A percentile compares a stretch with the other conserved stretches of the same genome.
These are phyloP conservation scores for Angophora floribunda DNA, from an alignment of 345 rosid species.

Conservation along the genomic window DNA sequence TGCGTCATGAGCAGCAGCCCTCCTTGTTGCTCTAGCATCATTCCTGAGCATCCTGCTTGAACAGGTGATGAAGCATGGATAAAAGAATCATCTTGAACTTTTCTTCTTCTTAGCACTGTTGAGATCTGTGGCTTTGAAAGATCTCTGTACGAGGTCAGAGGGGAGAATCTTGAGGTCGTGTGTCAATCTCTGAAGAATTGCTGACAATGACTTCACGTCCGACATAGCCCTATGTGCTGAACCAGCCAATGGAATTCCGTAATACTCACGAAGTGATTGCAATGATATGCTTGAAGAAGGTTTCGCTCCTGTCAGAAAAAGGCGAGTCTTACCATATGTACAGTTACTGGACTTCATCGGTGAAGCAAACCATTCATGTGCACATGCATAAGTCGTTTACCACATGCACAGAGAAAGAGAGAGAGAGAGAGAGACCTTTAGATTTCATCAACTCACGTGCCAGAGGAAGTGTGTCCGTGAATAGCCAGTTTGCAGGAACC, in stretches of 20 bases:
- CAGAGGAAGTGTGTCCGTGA: slow-evolving; percentile 59
- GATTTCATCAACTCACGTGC: slow-evolving; percentile 56
- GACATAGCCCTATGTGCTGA: slow-evolving; percentile 86
- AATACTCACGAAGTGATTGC: slow-evolving; percentile 37
- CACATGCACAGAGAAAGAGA: not conserved
- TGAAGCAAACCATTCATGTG: not conserved
- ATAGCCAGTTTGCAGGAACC: slow-evolving; percentile 64
- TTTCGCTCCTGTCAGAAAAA: slow-evolving; percentile 18
- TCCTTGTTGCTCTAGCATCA: not conserved
- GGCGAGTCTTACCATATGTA: not conserved
- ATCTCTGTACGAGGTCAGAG: slow-evolving; percentile 33
- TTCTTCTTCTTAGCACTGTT: slow-evolving; percentile 28
- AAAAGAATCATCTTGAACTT: slow-evolving; percentile 7
- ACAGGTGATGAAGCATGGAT: not conserved
- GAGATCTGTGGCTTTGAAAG: slow-evolving; percentile 34
- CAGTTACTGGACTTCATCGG: not conserved
- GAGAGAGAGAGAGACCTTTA: slow-evolving; percentile 24
- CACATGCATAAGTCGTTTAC: not conserved
- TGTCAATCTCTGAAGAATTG: slow-evolving; percentile 60
- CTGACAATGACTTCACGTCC: slow-evolving; percentile 52
- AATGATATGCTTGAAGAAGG: slow-evolving; percentile 22
- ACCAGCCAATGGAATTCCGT: slow-evolving; percentile 29
- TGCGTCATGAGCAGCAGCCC: not conserved
- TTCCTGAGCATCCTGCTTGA: not conserved
- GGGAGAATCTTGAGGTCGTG: slow-evolving; percentile 44